Evolutionary conservation across 2,329 filamentous ascomycete genomes (phyloP), one percentile per base, ranked within the genome.

Genomic region (Cladophialophora chaetospira): DNA sequence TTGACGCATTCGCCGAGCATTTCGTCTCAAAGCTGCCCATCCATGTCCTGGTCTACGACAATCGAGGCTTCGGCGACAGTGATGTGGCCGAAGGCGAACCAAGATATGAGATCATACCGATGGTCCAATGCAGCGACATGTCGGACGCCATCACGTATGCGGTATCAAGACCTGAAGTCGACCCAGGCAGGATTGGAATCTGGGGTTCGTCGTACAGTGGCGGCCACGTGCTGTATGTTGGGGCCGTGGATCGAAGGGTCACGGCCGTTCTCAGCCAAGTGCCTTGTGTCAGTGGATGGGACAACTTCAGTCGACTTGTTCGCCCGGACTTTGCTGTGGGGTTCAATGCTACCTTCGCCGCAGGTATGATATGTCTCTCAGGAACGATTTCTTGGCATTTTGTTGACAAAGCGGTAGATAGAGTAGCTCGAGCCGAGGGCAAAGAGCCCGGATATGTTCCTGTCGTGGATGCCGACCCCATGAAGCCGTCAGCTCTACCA

Each of bases 181-280:
- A 72, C 38, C 59, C 68, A 2, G 54, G 62, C 10, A 58, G 62
- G 13, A 68, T 75, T 29, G 65, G 43, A 3, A 63, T 75, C 63
- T 77, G 73, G 73, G 73, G 74, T 4, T 65, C 69, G 43, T 75
- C 72, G 3, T 70, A 72, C 58, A 69, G 66, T 55, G 73, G 73
- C 23, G 74, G 73, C n/a, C 69, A 76, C 65, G 72, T 72, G 5
- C 59, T 77, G 1, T 66, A 63, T 50, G 68, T 74, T 42, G 73
- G 67, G 19, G 73, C 75, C 13, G 64, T 69, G 2, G 74, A 77
- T 55, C 66, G 66, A 26, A 63, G 73, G 15, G 71, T 77, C 42
- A 75, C 76, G 57, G 72, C 67, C 13, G 73, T 76, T 1, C 58
- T 77, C 11, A 66, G 61, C 44, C 73, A 75, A 56, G 69, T 68